Evolutionary conservation across 148 eudicot genomes (phyloP).

Genomic region (Camellia japonica): DNA sequence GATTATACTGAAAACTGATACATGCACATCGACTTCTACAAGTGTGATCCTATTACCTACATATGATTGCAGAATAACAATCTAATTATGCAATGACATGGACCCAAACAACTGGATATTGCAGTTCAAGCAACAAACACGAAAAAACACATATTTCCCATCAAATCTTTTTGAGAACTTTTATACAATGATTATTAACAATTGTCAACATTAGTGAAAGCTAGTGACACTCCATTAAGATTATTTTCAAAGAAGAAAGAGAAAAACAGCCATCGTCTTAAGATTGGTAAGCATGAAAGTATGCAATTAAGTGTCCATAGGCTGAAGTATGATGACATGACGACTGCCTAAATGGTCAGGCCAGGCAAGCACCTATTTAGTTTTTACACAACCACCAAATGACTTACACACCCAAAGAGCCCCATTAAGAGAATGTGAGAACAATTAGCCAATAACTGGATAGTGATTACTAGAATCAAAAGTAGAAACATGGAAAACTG

Average conservation of each 20-base stretch:
- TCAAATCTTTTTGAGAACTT: background rate
- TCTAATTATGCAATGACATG: too few species aligned
- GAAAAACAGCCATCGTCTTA: background rate
- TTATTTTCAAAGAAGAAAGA: background rate
- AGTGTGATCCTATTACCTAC: too few species aligned
- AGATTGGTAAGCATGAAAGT: background rate
- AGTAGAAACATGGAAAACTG: background rate
- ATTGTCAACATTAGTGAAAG: too few species aligned
- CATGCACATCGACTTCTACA: too few species aligned
- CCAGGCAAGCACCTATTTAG: background rate
- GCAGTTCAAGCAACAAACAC: background rate
- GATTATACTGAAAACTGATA: too few species aligned
- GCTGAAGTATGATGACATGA: background rate
- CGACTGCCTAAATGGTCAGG: background rate
- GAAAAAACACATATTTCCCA: background rate
- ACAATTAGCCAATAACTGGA: background rate
- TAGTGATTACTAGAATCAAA: background rate
- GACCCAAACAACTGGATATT: background rate
- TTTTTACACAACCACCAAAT: background rate
- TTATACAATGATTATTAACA: background rate
- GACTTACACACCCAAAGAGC: background rate
- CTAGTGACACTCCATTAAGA: too few species aligned
- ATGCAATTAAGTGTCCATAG: background rate
- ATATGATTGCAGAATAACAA: too few species aligned
- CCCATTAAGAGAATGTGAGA: background rate